phyloP scores from a whole-genome alignment of 345 rosid species.

The Excoecaria cochinchinensis region DNA sequence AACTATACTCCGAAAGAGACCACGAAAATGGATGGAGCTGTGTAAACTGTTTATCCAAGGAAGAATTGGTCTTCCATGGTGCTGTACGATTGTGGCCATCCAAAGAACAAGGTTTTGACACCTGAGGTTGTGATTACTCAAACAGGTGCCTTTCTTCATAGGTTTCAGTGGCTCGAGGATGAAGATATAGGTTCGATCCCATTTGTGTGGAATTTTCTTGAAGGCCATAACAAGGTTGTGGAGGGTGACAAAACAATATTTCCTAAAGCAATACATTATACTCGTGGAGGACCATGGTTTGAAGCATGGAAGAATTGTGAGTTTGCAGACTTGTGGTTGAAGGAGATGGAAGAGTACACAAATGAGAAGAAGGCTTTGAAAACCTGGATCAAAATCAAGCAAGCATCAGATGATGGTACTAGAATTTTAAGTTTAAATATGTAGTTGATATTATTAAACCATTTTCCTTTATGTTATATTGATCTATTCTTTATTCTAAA shows the following conservation, averaged over 20 bases:
- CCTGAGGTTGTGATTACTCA: conserved; percentile 73
- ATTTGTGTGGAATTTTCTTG: conserved; percentile 90
- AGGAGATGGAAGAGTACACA: conserved; percentile 61
- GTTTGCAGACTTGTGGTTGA: conserved; percentile 87
- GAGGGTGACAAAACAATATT: conserved; percentile 54
- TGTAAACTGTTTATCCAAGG: conserved; percentile 89
- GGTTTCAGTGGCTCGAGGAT: conserved; percentile 97
- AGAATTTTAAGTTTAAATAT: not conserved
- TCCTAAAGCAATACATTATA: conserved; percentile 87
- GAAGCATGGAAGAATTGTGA: conserved; percentile 93
- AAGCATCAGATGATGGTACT: not conserved
- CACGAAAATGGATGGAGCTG: conserved; percentile 95
- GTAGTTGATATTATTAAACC: not conserved
- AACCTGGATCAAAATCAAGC: not conserved
- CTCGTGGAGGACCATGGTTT: conserved; percentile 98
- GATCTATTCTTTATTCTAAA: conserved; percentile 5
- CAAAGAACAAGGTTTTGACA: conserved; percentile 67
- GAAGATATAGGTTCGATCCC: conserved; percentile 85
- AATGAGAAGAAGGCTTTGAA: conserved; percentile 3
- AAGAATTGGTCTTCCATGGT: conserved; percentile 99
- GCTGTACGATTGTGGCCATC: conserved; percentile 86
- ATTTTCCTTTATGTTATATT: not conserved
- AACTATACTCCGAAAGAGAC: conserved; percentile 88
- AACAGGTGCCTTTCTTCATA: conserved; percentile 83
- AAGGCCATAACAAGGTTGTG: conserved; percentile 81